Base-by-base conservation (phyloP, 805 yeast species). In the Myxozyma sirexii region DNA sequence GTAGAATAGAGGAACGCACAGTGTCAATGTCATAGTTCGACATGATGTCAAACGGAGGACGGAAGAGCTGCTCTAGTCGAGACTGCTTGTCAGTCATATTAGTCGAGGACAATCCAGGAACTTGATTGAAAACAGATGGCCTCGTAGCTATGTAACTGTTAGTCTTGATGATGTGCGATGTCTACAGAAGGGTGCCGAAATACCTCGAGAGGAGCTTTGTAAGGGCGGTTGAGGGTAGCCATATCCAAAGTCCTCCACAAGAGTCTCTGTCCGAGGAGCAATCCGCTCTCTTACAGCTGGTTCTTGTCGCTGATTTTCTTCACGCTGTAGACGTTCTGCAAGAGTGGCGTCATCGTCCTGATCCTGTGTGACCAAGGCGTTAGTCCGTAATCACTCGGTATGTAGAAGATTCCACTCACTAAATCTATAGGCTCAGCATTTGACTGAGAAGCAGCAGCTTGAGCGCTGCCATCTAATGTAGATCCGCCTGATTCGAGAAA, bases 31-130 rank as follows among this genome's bases (percentile, higher is more conserved):
- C 83, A 17, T 84, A 64, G 65, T 81, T 84, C 21, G 85, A 79
- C 69, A 94, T 90, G 35, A 94, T 76, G 67, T 93, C 97, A 76
- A 90, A 93, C 0, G 99, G 99, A 0, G 99, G 98, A 62, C 93
- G 80, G 74, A 93, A 94, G 29, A 94, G 77, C 62, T 81, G 81
- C 3, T 97, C 97, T 49, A 94, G 76, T 52, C 96, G 78, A 64
- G 84, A 79, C 73, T 83, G 90, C 51, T 79, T 83, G 19, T 80
- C 65, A 2, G 67, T 60, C 50, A 56, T 19, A 13, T n/a, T 37
- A 5, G 24, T 45, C 3, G n/a, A 21, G 12, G 45, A 7, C 23
- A 49, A 13, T 2, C 56, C 63, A 3, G 57, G 54, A 4, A 65
- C 58, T 68, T 76, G 92, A 69, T 85, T 85, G 77, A 87, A 87